These are phyloP conservation scores for Podaxis sp. DNA, from an alignment of 768 basidiomycete species.

Conservation along the genomic window DNA sequence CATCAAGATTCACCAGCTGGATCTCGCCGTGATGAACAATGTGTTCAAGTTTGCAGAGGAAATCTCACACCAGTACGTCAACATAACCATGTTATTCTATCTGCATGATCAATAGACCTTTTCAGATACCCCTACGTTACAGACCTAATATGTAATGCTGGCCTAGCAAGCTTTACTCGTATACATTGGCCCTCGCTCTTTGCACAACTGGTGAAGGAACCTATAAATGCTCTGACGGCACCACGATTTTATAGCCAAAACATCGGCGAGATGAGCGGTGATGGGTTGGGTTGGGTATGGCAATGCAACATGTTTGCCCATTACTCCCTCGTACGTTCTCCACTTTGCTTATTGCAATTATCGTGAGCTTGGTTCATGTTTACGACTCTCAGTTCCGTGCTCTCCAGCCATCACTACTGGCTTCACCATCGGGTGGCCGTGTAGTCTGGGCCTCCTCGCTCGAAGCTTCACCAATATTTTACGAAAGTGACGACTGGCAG, in stretches of 20 bases:
- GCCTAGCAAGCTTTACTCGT: conserved; percentile 55
- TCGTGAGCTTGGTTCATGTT: not conserved
- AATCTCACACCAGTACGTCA: conserved; percentile 51
- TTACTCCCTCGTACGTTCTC: conserved; percentile 63
- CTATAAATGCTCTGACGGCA: conserved; percentile 47
- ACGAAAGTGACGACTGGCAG: conserved; percentile 72
- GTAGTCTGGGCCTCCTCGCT: conserved; percentile 82
- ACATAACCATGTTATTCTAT: not conserved
- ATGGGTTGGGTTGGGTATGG: conserved; percentile 81
- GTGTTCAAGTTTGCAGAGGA: conserved; percentile 63
- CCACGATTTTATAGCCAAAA: conserved; percentile 62
- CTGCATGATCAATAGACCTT: not conserved
- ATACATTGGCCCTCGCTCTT: conserved; percentile 52
- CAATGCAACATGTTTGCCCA: conserved; percentile 85
- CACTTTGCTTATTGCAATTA: not conserved
- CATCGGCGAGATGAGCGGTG: conserved; percentile 56
- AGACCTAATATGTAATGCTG: conserved; percentile 81
- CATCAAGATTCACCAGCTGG: conserved; percentile 62
- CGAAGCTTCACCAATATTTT: conserved; percentile 54
- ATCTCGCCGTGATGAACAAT: conserved; percentile 60
- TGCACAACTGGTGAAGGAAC: conserved; percentile 46
- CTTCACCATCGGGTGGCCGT: conserved; percentile 50
- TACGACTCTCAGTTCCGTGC: conserved; percentile 53
- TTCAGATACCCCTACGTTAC: conserved; percentile 78
- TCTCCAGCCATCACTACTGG: conserved; percentile 52